Evolutionary conservation across 805 yeast genomes (phyloP).

Genomic region (Babjeviella inositovora): DNA sequence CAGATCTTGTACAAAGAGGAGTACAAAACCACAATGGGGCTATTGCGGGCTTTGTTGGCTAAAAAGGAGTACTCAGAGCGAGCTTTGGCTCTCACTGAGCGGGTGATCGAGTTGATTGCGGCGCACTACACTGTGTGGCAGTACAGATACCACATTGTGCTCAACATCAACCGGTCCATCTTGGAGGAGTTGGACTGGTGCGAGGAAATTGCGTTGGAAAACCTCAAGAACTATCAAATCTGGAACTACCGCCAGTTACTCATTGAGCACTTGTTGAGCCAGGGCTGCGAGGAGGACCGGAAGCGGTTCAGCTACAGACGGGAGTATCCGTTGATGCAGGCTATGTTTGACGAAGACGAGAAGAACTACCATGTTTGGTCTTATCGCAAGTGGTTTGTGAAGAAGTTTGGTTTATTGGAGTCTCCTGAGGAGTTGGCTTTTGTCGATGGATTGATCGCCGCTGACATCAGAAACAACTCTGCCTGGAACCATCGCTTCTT

Average conservation of each 20-base stretch:
- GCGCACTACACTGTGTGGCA: slow-evolving; percentile 92
- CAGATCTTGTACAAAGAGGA: slow-evolving; percentile 60
- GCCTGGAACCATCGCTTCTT: slow-evolving; percentile 87
- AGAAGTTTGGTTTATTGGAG: slow-evolving; percentile 30
- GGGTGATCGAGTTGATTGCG: slow-evolving; percentile 53
- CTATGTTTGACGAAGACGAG: slow-evolving; percentile 62
- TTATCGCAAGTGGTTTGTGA: slow-evolving; percentile 71
- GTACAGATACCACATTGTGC: slow-evolving; percentile 39
- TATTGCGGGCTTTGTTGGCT: slow-evolving; percentile 41
- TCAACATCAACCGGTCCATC: slow-evolving; percentile 15
- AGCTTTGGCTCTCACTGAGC: slow-evolving; percentile 49
- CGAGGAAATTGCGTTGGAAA: slow-evolving; percentile 54
- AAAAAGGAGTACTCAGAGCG: slow-evolving; percentile 51
- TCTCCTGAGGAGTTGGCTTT: slow-evolving; percentile 31
- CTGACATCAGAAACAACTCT: slow-evolving; percentile 76
- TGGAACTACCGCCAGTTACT: slow-evolving; percentile 84
- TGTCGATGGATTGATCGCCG: slow-evolving; percentile 25
- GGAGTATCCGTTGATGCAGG: slow-evolving; percentile 50
- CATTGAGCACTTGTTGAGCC: slow-evolving; percentile 14
- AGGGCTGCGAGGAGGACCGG: slow-evolving; percentile 7
- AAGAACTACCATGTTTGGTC: slow-evolving; percentile 98
- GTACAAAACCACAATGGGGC: slow-evolving; percentile 45
- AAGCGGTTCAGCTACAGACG: slow-evolving; percentile 20
- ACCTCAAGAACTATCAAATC: slow-evolving; percentile 90
- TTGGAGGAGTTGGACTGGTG: slow-evolving; percentile 63